A percentile compares a stretch with the other conserved stretches of the same genome.
phyloP scores from a whole-genome alignment of 2,329 filamentous ascomycete genomes.

The Scedosporium dehoogii region DNA sequence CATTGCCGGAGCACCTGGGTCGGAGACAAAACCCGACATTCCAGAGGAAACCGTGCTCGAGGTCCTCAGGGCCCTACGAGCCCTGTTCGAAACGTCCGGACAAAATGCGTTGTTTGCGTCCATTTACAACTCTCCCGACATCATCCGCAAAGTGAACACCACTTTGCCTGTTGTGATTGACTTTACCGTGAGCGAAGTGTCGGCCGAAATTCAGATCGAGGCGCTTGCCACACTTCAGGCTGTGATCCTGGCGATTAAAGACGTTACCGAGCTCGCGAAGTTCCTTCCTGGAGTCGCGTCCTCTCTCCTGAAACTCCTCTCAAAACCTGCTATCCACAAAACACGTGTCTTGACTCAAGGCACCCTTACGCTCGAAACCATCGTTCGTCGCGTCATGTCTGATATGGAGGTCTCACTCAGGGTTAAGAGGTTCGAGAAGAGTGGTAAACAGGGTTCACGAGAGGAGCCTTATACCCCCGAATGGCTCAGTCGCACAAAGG shows the following conservation, averaged over 20 bases:
- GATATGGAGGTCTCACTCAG: conserved; percentile 39
- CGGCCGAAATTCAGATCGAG: conserved; percentile 59
- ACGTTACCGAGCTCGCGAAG: conserved; percentile 66
- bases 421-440: conserved; percentile 12
- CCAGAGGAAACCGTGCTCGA: conserved; percentile 68
- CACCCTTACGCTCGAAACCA: conserved; percentile 45
- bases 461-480: conserved; percentile 32
- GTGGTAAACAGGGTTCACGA: conserved; percentile 15
- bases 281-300: conserved; percentile 87
- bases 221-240: conserved; percentile 56
- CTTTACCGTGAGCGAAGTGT: conserved; percentile 53
- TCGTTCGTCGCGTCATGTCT: conserved; percentile 45
- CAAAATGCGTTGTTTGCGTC: conserved; percentile 37
- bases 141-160: conserved; percentile 72
- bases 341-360: conserved; percentile 51
- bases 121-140: conserved; percentile 43
- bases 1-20: conserved; percentile 59
- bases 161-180: conserved; percentile 73
- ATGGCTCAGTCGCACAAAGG: conserved; percentile 73
- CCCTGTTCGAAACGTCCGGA: conserved; percentile 52
- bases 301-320: conserved; percentile 63
- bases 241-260: conserved; percentile 54
- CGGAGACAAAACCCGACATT: conserved; percentile 30
- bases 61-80: conserved; percentile 58
- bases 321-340: conserved; percentile 52